A percentile compares a stretch with the other conserved stretches of the same genome.
Evolutionary conservation across 2,329 filamentous ascomycete genomes (phyloP).

Genomic region (Pseudogymnoascus sp.): DNA sequence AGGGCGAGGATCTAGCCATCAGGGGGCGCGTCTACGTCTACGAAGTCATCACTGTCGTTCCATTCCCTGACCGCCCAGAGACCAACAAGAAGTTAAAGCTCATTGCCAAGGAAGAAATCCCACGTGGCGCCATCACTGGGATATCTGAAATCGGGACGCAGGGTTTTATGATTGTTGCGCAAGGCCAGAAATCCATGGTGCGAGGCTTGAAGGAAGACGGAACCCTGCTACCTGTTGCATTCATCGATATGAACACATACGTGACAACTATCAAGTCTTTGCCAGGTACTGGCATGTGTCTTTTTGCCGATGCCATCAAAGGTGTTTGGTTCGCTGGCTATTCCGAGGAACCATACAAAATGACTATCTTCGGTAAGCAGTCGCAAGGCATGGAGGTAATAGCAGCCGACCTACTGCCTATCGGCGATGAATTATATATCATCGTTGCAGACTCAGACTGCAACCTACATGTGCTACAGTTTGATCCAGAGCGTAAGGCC

Average conservation of each 20-base stretch:
- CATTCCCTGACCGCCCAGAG: constrained; percentile 75
- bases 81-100: constrained; percentile 79
- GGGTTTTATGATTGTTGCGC: constrained; percentile 79
- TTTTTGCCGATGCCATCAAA: constrained; percentile 85
- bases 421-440: constrained; percentile 73
- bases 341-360: constrained; percentile 91
- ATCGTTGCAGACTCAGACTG: constrained; percentile 76
- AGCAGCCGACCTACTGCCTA: constrained; percentile 78
- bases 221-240: constrained; percentile 83
- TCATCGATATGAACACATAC: constrained; percentile 95
- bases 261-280: constrained; percentile 80
- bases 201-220: constrained; percentile 92
- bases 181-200: constrained; percentile 97
- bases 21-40: constrained; percentile 83
- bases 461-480: constrained; percentile 82
- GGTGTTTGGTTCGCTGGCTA: constrained; percentile 96
- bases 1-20: constrained; percentile 82
- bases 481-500: constrained; percentile 78
- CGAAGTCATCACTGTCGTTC: constrained; percentile 84
- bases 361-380: constrained; percentile 87
- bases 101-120: constrained; percentile 79
- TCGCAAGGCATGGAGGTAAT: constrained; percentile 68
- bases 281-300: constrained; percentile 70
- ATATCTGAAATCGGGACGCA: constrained; percentile 77
- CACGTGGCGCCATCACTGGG: constrained; percentile 83